A percentile compares a stretch with the other conserved stretches of the same genome.
Conservation (phyloP, 2,329 filamentous ascomycete species). For the Fusarium sp. region DNA sequence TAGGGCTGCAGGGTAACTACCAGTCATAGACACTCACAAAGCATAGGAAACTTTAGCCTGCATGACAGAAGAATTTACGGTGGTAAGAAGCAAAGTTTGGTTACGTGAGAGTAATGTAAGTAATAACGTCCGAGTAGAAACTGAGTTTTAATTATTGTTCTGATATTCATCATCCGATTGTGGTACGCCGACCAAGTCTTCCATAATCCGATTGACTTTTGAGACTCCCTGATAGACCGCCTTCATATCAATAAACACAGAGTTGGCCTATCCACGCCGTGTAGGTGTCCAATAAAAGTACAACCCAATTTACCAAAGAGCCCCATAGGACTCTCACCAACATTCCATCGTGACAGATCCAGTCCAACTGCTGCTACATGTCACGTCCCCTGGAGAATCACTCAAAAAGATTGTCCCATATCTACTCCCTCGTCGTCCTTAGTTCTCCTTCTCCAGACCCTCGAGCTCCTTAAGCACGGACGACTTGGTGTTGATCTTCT, state of each 20-base stretch:
- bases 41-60: too few relatives aligned
- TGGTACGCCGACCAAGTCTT: conserved; percentile 33
- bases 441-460: conserved; percentile 60
- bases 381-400: conserved; percentile 12
- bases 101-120: not conserved
- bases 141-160: conserved; percentile 23
- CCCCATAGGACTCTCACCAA: conserved; percentile 21
- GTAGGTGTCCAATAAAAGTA: conserved; percentile 42
- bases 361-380: conserved; percentile 20
- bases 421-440: conserved; percentile 9
- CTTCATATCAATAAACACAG: conserved; percentile 25
- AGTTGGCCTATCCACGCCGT: conserved; percentile 32
- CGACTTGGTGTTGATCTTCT: conserved; percentile 95
- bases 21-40: too few relatives aligned
- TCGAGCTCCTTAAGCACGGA: conserved; percentile 88
- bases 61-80: too few relatives aligned
- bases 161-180: conserved; percentile 30
- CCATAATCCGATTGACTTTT: conserved; percentile 38
- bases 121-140: conserved; percentile 1
- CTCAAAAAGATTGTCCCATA: conserved; percentile 12
- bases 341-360: conserved; percentile 25
- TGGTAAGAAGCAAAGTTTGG: too few relatives aligned
- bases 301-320: conserved; percentile 29
- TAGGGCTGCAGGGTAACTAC: too few relatives aligned
- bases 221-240: conserved; percentile 23